These are phyloP conservation scores for Exsudoporus frostii DNA, from an alignment of 768 basidiomycete species.

Conservation along the genomic window DNA sequence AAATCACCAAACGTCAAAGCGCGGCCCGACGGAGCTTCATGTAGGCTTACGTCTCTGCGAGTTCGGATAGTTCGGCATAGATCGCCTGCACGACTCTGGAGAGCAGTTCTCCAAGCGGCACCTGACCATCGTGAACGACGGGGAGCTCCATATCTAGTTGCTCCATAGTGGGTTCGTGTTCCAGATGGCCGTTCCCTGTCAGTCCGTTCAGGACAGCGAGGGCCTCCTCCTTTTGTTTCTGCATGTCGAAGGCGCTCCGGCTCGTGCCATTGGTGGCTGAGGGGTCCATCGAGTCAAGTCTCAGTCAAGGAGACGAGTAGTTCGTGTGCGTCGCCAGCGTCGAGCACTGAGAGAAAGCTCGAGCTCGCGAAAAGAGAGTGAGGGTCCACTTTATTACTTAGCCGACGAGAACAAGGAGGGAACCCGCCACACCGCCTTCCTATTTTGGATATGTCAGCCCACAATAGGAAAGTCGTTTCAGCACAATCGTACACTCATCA, in stretches of 20 bases:
- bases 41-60: constrained; percentile 76
- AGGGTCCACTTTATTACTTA: background rate
- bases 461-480: constrained; percentile 5
- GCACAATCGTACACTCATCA: background rate
- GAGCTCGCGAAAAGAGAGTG: background rate
- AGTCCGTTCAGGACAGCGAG: constrained; percentile 29
- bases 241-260: constrained; percentile 20
- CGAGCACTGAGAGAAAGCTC: background rate
- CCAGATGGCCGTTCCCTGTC: constrained; percentile 34
- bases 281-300: constrained; percentile 12
- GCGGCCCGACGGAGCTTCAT: background rate
- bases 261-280: constrained; percentile 12
- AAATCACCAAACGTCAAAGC: constrained; percentile 4
- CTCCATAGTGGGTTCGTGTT: constrained; percentile 43
- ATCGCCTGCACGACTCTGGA: constrained; percentile 75
- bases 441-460: constrained; percentile 3
- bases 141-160: constrained; percentile 75
- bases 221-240: constrained; percentile 30
- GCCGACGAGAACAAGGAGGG: constrained; percentile 18
- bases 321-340: constrained; percentile 5
- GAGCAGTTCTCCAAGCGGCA: constrained; percentile 68
- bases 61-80: constrained; percentile 78
- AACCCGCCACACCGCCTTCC: constrained; percentile 10
- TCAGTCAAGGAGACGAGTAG: background rate
- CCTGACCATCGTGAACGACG: constrained; percentile 66